Evolutionary conservation across 176 grass and related monocot species (phyloP), one percentile per base, ranked within the genome.

Genomic region (Rhipidocladum racemiflorum): DNA sequence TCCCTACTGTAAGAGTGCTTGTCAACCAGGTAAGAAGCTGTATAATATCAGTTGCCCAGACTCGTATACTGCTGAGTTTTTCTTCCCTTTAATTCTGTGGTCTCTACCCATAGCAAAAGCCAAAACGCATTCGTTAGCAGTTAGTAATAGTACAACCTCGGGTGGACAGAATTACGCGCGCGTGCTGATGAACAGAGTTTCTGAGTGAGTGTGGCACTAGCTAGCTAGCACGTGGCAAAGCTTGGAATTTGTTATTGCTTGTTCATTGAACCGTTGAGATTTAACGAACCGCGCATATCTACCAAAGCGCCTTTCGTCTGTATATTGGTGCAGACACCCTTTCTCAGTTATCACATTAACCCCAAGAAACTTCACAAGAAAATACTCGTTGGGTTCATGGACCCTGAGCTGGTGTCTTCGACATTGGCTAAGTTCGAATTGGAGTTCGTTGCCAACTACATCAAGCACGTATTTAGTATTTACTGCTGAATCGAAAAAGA

Each of bases 271-370:
- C 17, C 16, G 6, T 54, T 45, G 61, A 68, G 39, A 29, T 44
- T 40, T 55, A 40, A 36, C 45, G 84, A 45, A 57, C 54, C 23
- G 10, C 23, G n/a, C 46, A 24, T 27, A 29, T 49, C 35, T 45
- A 86, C 29, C 20, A 59, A 20, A 45, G 48, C 48, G 35, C 43
- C 61, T 68, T 59, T 61, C 43, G 24, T 49, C 62, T 69, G 32
- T 87, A 87, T 81, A 87, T 67, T 10, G 38, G 6, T 4, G 15
- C 38, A 38, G 5, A 69, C 65, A 27, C 63, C 73, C 64, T 66
- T 56, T 39, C 59, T 55, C 20, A 21, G 18, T 21, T 9, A 18
- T 38, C 84, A 75, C 71, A 81, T 43, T 32, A 63, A 16, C 21
- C 46, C 57, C 32, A 64, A 73, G 27, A 72, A 44, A 66, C 77